These are phyloP conservation scores for Isabelozyma pseudorhagii DNA, from an alignment of 805 yeast species.

Conservation along the genomic window DNA sequence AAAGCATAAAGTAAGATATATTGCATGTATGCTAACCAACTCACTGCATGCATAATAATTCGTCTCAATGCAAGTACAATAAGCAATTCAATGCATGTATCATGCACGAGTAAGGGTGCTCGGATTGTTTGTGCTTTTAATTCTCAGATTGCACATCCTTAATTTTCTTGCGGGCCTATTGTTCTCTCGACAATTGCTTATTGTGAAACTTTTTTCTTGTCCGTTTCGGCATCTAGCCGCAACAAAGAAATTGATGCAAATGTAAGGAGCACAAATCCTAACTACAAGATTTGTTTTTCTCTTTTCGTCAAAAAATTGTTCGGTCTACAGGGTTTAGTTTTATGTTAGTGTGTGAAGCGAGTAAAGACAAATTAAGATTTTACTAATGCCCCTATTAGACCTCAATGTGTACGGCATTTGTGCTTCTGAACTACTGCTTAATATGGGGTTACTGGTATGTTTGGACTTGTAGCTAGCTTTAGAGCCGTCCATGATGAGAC, in stretches of 20 bases:
- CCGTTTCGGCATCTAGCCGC: neutral
- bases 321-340: no score
- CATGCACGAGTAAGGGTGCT: neutral
- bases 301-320: no score
- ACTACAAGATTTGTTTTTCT: no score
- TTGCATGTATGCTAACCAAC: neutral
- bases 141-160: neutral
- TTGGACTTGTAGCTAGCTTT: no score
- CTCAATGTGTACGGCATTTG: no score
- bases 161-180: neutral
- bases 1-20: no score
- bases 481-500: no score
- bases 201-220: neutral
- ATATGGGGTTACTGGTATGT: no score
- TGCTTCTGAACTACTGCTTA: no score
- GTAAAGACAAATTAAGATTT: no score
- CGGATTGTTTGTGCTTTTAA: neutral
- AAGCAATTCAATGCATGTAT: neutral
- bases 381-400: no score
- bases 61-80: neutral
- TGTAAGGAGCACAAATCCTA: neutral
- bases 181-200: neutral
- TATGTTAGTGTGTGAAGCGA: no score
- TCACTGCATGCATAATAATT: neutral
- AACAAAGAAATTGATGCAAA: neutral